Percentiles rank a stretch among this genome's conserved stretches.
phyloP scores from a whole-genome alignment of 2,329 filamentous ascomycete genomes.

The Penicillium hesseltinei region DNA sequence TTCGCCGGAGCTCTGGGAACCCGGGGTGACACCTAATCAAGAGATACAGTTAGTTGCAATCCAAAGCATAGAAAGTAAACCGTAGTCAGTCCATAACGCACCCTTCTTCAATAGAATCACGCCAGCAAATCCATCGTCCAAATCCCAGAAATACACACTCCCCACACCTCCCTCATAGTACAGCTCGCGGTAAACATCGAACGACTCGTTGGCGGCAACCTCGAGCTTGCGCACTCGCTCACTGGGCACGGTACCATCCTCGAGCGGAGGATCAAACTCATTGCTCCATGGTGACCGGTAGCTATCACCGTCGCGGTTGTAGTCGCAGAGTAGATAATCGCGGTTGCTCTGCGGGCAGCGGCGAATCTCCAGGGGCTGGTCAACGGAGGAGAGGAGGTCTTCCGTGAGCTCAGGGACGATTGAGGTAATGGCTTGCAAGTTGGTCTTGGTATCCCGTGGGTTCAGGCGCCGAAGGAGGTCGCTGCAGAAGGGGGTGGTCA shows the following conservation, averaged over 20 bases:
- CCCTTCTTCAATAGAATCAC: slow-evolving; percentile 95
- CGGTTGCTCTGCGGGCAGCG: slow-evolving; percentile 85
- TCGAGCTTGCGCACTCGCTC: slow-evolving; percentile 93
- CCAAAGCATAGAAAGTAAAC: not conserved
- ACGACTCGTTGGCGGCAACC: slow-evolving; percentile 88
- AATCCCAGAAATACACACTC: slow-evolving; percentile 96
- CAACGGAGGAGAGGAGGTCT: slow-evolving; percentile 95
- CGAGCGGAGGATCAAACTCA: slow-evolving; percentile 89
- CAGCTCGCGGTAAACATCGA: slow-evolving; percentile 93
- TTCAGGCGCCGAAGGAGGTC: slow-evolving; percentile 98
- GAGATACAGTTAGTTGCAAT: slow-evolving; percentile 7
- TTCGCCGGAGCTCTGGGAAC: slow-evolving; percentile 69
- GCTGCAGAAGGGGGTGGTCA: slow-evolving; percentile 50
- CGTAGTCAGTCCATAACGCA: slow-evolving; percentile 40
- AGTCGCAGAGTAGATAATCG: slow-evolving; percentile 98
- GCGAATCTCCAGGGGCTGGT: slow-evolving; percentile 85
- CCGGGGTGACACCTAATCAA: slow-evolving; percentile 60
- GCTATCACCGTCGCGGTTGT: slow-evolving; percentile 97
- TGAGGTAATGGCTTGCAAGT: slow-evolving; percentile 83
- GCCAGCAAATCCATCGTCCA: slow-evolving; percentile 96
- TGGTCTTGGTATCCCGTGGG: slow-evolving; percentile 83
- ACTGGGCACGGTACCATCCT: slow-evolving; percentile 82
- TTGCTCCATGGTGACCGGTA: slow-evolving; percentile 99
- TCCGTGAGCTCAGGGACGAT: slow-evolving; percentile 91
- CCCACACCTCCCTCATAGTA: slow-evolving; percentile 92